Conservation (phyloP, 768 basidiomycete species). For the Saitozyma podzolica region DNA sequence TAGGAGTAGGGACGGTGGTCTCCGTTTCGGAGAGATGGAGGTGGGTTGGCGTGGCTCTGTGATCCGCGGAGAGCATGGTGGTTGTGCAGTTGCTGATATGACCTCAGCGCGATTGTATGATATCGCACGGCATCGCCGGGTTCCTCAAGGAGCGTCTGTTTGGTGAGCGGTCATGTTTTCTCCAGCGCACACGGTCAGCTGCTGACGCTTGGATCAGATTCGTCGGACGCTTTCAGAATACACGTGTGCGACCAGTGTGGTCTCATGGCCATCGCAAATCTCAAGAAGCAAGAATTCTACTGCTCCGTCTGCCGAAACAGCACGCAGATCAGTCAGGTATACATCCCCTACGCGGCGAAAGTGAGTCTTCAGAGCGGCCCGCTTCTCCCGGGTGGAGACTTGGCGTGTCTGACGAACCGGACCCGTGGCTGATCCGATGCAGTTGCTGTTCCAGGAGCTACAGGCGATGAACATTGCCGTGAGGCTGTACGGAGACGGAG, state of each 20-base stretch:
- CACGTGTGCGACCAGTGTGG: constrained; percentile 63
- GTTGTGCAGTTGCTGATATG: not conserved
- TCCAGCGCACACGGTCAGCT: too few relatives aligned
- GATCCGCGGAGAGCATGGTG: not conserved
- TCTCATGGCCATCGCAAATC: constrained; percentile 92
- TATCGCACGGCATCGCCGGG: constrained; percentile 96
- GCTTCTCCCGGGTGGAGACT: not conserved
- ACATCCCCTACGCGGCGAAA: constrained; percentile 82
- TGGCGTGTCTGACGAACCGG: too few relatives aligned
- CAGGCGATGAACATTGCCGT: constrained; percentile 47
- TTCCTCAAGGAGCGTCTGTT: constrained; percentile 93
- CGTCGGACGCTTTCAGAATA: constrained; percentile 51
- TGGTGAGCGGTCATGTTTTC: not conserved
- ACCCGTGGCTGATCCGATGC: not conserved
- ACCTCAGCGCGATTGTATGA: constrained; percentile 90
- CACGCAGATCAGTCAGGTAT: constrained; percentile 78
- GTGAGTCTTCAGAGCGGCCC: not conserved
- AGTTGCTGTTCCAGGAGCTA: constrained; percentile 78
- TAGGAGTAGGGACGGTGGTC: constrained; percentile 95
- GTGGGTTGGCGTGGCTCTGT: constrained; percentile 25
- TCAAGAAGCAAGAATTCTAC: constrained; percentile 99
- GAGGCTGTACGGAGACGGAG: constrained; percentile 42
- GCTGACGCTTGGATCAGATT: constrained; percentile 3
- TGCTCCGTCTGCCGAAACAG: constrained; percentile 98
- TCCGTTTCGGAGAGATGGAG: constrained; percentile 99